Base-by-base conservation (phyloP, 495 filamentous ascomycete genomes). In the Penicillium maclennaniae region DNA sequence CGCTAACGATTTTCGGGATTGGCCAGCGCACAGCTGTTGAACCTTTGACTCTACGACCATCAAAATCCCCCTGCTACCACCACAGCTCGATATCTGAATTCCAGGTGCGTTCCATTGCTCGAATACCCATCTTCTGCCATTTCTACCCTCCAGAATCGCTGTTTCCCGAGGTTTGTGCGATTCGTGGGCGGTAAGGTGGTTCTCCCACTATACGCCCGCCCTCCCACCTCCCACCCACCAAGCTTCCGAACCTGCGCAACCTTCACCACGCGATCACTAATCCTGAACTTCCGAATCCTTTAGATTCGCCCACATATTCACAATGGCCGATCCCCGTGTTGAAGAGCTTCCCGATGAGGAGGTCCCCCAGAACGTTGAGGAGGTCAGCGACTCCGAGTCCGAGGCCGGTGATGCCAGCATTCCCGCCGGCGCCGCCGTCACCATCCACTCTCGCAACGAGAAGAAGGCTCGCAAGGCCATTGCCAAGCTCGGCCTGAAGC, bases 381-480 rank as follows among this genome's bases (percentile, higher is more conserved):
- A 96, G 67, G 43, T 6, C 26, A 84, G 83, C 68, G 84, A 79
- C 79, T 91, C 87, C 62, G 87, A 89, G 62, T 95, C 82, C 49
- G 85, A 82, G 54, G 85, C 81, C 53, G 88, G 81, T 54, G 86
- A 85, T 27, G 84, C 80, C 60, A 82, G 79, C 69, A 85, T 95
- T 64, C 91, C 92, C 67, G 87, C 84, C 48, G 92, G 92, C 67
- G 89, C 90, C 59, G 80, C 84, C 41, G 87, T 96, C 69, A 83
- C 89, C 51, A 86, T 97, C 62, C 92, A 97, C 82, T 95, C 89
- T 63, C 89, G 93, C 72, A 95, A 95, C 79, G 95, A 99, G 87
- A 99, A 99, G 87, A 99, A 97, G 83, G 95, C 95, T 49, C 84
- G 95, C 70, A 97, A 97, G 81, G 89, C 90, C 67, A 96, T 98